Evolutionary conservation across 2,329 filamentous ascomycete genomes (phyloP).

Genomic region (Botrytis paeoniae): DNA sequence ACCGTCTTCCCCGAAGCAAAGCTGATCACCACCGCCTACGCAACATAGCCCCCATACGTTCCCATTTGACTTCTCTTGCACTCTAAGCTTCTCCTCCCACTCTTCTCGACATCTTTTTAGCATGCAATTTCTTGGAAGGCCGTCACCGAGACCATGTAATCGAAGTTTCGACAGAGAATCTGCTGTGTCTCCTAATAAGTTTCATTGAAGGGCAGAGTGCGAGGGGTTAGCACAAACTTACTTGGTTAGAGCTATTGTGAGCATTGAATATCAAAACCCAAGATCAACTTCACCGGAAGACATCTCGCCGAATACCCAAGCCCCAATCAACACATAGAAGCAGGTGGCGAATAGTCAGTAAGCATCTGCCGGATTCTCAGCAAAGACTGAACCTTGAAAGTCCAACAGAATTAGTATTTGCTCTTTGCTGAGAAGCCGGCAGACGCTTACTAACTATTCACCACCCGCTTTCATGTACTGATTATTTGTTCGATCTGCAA

Average conservation of each 20-base stretch:
- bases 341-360: accelerated
- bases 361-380: too few species aligned
- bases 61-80: constrained; percentile 73
- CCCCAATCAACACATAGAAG: not conserved
- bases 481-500: constrained; percentile 40
- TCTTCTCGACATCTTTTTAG: too few species aligned
- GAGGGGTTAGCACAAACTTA: not conserved
- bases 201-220: too few species aligned
- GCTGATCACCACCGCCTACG: not conserved
- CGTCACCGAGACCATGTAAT: constrained; percentile 51
- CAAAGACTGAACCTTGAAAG: not conserved
- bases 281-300: too few species aligned
- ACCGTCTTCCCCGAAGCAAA: not conserved
- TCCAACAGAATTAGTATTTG: not conserved
- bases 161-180: not conserved
- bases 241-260: not conserved
- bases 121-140: too few species aligned
- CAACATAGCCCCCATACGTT: constrained; percentile 37
- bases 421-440: not conserved
- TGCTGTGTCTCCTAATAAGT: not conserved
- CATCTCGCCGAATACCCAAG: not conserved
- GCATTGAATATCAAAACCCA: not conserved
- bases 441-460: constrained; percentile 22
- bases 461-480: constrained; percentile 26
- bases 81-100: constrained; percentile 81